Conservation (phyloP, 169 alveolate species). For the Plasmodium sp. region DNA sequence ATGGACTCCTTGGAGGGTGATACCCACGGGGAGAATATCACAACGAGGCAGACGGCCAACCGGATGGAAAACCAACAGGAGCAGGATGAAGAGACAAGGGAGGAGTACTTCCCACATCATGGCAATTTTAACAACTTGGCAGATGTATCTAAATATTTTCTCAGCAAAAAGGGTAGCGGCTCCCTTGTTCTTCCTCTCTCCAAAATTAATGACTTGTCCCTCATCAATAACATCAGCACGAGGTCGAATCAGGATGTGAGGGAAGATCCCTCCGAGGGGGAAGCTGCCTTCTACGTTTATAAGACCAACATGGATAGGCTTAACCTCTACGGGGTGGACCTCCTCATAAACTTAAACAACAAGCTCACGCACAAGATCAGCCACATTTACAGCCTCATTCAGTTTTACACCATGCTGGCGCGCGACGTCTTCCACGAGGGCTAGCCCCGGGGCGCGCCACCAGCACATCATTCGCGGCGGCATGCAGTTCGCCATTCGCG, state of each 20-base stretch:
- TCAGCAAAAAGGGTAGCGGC: constrained; percentile 1
- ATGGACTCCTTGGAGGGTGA: not conserved
- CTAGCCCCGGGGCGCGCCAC: no score
- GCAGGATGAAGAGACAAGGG: not conserved
- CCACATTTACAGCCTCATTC: constrained; percentile 55
- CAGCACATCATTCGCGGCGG: no score
- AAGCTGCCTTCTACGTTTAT: constrained; percentile 30
- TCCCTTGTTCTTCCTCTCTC: constrained; percentile 36
- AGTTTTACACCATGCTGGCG: constrained; percentile 39
- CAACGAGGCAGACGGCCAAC: not conserved
- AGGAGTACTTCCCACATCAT: not conserved
- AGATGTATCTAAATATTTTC: constrained; percentile 1
- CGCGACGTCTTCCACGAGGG: constrained; percentile 39
- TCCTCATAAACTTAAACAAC: constrained; percentile 40
- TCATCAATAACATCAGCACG: constrained; percentile 38
- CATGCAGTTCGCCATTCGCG: not conserved
- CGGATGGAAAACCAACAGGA: not conserved
- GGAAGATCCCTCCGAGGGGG: constrained; percentile 26
- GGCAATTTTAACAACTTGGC: not conserved
- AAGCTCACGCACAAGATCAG: constrained; percentile 14
- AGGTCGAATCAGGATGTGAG: constrained; percentile 8
- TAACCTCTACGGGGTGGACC: constrained; percentile 43
- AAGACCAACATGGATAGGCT: constrained; percentile 35
- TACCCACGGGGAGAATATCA: not conserved
- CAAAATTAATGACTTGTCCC: constrained; percentile 31